Evolutionary conservation across 1,139 yeast species (phyloP).

Genomic region (Saccharomyces pastorianus): DNA sequence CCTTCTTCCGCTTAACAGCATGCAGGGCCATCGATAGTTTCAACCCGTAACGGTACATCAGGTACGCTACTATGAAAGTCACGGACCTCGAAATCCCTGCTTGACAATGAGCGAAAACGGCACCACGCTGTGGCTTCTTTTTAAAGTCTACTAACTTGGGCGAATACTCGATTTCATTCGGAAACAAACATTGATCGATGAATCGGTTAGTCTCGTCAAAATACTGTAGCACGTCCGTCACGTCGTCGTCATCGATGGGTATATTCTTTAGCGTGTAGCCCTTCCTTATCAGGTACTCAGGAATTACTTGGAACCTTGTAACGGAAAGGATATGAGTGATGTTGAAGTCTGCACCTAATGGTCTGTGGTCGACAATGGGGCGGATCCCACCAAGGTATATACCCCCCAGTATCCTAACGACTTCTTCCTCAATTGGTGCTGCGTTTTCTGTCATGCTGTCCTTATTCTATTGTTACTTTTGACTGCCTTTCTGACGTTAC

Average conservation of each 20-base stretch:
- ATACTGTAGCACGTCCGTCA: constrained; percentile 53
- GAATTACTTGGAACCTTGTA: constrained; percentile 55
- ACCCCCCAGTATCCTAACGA: constrained; percentile 52
- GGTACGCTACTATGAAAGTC: constrained; percentile 61
- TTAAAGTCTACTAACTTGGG: constrained; percentile 31
- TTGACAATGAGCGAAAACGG: constrained; percentile 60
- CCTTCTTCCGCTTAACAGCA: constrained; percentile 58
- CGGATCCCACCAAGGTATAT: constrained; percentile 53
- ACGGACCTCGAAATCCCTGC: constrained; percentile 87
- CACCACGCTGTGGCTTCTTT: constrained; percentile 37
- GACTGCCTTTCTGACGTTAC: constrained; percentile 1
- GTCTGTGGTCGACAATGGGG: constrained; percentile 41
- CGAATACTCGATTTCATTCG: constrained; percentile 29
- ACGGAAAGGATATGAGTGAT: constrained; percentile 68
- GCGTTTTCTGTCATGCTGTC: constrained; percentile 23
- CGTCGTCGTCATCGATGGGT: constrained; percentile 59
- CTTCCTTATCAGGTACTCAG: constrained; percentile 35
- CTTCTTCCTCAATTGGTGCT: constrained; percentile 12
- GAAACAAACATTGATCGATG: constrained; percentile 56
- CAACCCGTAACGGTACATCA: constrained; percentile 67
- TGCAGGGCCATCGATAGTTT: constrained; percentile 54
- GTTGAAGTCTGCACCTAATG: constrained; percentile 38
- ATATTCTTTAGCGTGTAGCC: constrained; percentile 54
- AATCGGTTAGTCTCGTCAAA: constrained; percentile 56
- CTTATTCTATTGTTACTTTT: neutral